Conservation (phyloP, 2,329 filamentous ascomycete species). For the Cladosporium sp. region DNA sequence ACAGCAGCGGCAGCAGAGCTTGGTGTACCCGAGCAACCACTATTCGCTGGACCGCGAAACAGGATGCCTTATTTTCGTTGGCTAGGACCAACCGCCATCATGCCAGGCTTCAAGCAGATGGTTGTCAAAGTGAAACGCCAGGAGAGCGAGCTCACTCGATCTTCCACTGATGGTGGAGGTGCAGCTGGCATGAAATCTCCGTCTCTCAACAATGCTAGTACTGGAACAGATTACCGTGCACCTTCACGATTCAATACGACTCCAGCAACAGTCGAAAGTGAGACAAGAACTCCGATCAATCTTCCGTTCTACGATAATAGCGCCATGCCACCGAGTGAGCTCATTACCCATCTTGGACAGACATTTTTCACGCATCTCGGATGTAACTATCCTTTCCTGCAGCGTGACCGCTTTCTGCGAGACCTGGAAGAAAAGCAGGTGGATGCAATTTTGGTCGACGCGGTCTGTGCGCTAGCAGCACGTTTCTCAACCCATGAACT, state of each 20-base stretch:
- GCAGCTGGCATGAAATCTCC: slow-evolving; percentile 23
- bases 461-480: slow-evolving; percentile 74
- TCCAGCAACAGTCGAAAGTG: slow-evolving; percentile 27
- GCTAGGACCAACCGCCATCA: slow-evolving; percentile 85
- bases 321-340: slow-evolving; percentile 60
- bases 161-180: slow-evolving; percentile 40
- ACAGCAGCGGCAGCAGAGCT: background rate
- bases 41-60: slow-evolving; percentile 40
- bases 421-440: slow-evolving; percentile 73
- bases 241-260: slow-evolving; percentile 16
- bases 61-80: slow-evolving; percentile 85
- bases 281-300: slow-evolving; percentile 38
- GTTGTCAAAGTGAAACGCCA: slow-evolving; percentile 68
- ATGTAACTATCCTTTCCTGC: slow-evolving; percentile 79
- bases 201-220: slow-evolving; percentile 9
- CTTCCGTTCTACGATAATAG: slow-evolving; percentile 73
- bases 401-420: slow-evolving; percentile 64
- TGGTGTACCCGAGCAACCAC: slow-evolving; percentile 12
- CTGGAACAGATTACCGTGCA: slow-evolving; percentile 12
- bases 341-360: slow-evolving; percentile 71
- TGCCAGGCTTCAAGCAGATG: slow-evolving; percentile 90
- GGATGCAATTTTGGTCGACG: slow-evolving; percentile 79
- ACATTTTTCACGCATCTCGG: slow-evolving; percentile 77
- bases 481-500: slow-evolving; percentile 64
- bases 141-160: slow-evolving; percentile 53